These are phyloP conservation scores for Ottelia alismoides DNA, from an alignment of 106 monocot genomes.

Conservation along the genomic window DNA sequence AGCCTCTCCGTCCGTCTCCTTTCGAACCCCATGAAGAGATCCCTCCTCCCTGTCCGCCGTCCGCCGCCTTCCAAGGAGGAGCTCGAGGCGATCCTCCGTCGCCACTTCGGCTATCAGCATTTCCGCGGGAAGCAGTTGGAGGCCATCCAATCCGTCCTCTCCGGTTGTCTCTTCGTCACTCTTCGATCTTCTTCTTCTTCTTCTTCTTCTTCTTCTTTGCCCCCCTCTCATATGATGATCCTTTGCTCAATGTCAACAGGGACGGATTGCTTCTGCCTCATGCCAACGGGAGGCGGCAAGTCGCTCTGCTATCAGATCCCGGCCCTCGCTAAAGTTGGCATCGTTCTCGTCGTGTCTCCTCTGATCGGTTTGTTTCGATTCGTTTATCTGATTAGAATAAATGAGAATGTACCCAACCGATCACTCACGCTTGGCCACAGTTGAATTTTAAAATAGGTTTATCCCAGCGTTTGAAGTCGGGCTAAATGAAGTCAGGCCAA, in stretches of 20 bases:
- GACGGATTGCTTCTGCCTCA: slow-evolving; percentile 96
- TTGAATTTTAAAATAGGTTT: too few species aligned
- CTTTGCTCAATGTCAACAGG: slow-evolving; percentile 24
- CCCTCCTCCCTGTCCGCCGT: slow-evolving; percentile 22
- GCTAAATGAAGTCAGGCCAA: too few species aligned
- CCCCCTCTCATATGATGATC: neutral
- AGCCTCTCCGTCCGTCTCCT: neutral
- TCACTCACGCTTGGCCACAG: neutral
- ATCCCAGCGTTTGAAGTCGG: too few species aligned
- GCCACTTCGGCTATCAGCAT: slow-evolving; percentile 54
- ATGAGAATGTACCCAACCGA: too few species aligned
- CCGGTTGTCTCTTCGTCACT: slow-evolving; percentile 37
- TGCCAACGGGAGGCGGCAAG: slow-evolving; percentile 97
- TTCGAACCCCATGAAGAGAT: slow-evolving; percentile 37
- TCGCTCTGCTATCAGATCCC: slow-evolving; percentile 99
- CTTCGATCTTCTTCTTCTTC: neutral
- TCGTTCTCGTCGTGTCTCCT: slow-evolving; percentile 90
- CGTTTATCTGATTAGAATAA: too few species aligned
- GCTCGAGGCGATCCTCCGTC: slow-evolving; percentile 38
- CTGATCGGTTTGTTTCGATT: slow-evolving; percentile 52
- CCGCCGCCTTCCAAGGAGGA: slow-evolving; percentile 23
- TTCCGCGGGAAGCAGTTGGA: slow-evolving; percentile 83
- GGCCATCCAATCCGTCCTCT: slow-evolving; percentile 70
- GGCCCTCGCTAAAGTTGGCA: slow-evolving; percentile 60
- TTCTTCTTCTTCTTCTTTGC: neutral